A percentile compares a stretch with the other conserved stretches of the same genome.
Evolutionary conservation across 768 basidiomycete genomes (phyloP).

Genomic region (Vishniacozyma victoriae): DNA sequence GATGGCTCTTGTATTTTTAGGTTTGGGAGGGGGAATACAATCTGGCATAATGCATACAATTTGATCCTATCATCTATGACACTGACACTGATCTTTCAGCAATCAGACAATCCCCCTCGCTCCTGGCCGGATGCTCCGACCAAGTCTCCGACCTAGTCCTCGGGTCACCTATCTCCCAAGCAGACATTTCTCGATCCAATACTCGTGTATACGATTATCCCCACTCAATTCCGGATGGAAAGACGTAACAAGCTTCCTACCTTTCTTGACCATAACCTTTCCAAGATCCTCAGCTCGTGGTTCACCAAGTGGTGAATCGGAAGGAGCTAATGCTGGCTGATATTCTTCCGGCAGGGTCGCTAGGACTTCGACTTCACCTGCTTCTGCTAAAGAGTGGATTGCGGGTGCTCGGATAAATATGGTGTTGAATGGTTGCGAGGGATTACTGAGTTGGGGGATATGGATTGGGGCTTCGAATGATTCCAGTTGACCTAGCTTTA

Average conservation of each 20-base stretch:
- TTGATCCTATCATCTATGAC: not conserved
- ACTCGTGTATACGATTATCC: constrained; percentile 85
- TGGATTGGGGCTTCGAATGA: constrained; percentile 77
- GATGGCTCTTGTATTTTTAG: too few species aligned
- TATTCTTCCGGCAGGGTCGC: constrained; percentile 60
- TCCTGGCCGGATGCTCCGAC: too few species aligned
- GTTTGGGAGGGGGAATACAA: not conserved
- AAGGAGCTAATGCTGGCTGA: constrained; percentile 48
- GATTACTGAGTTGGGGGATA: constrained; percentile 59
- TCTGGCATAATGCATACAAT: not conserved
- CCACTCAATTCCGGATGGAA: constrained; percentile 91
- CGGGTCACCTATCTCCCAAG: constrained; percentile 18
- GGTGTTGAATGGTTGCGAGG: constrained; percentile 63
- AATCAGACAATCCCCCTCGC: too few species aligned
- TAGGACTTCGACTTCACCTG: constrained; percentile 52
- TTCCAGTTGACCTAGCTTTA: constrained; percentile 58
- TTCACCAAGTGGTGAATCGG: constrained; percentile 45
- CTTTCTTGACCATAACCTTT: constrained; percentile 82
- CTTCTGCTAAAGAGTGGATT: constrained; percentile 39
- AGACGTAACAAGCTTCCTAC: constrained; percentile 73
- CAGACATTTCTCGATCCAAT: constrained; percentile 74
- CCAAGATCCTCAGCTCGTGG: constrained; percentile 51
- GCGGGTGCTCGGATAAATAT: constrained; percentile 89
- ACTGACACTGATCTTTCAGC: too few species aligned
- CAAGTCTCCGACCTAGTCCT: too few species aligned